Conservation (phyloP, 2,329 filamentous ascomycete genomes). For the Venturia carpophila region DNA sequence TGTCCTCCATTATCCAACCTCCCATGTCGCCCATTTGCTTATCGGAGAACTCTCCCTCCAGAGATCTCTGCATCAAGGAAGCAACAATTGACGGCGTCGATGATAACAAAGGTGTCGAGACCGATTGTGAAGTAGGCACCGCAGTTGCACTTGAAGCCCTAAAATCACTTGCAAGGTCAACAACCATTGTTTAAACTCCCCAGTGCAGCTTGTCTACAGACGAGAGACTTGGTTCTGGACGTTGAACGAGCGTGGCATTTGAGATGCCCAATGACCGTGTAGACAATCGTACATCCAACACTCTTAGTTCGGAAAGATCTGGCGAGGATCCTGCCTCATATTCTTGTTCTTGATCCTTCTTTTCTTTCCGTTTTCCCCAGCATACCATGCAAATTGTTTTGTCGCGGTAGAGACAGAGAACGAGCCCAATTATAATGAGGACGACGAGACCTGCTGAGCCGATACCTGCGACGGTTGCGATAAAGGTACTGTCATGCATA, state of each 20-base stretch:
- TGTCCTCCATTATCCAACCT: not conserved
- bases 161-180: conserved; percentile 3
- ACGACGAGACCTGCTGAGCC: conserved; percentile 12
- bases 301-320: not conserved
- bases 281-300: not conserved
- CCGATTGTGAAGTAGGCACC: not conserved
- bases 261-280: not conserved
- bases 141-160: not conserved
- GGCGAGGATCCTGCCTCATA: not conserved
- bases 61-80: conserved; percentile 1
- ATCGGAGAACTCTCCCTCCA: not conserved
- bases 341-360: not conserved
- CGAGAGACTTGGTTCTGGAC: not conserved
- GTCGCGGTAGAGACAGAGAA: conserved; percentile 18
- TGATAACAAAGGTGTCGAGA: not conserved
- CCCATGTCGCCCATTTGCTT: not conserved
- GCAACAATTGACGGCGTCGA: not conserved
- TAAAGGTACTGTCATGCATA: conserved; percentile 12
- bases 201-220: not conserved
- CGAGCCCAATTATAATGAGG: conserved; percentile 13
- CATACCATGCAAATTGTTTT: conserved; percentile 7
- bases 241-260: not conserved
- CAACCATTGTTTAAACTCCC: not conserved
- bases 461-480: conserved; percentile 11
- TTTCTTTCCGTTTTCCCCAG: conserved; percentile 3